Percentiles rank a stretch among this genome's conserved stretches.
Conservation (phyloP, 2,329 filamentous ascomycete genomes). For the Pseudocercospora ulei region DNA sequence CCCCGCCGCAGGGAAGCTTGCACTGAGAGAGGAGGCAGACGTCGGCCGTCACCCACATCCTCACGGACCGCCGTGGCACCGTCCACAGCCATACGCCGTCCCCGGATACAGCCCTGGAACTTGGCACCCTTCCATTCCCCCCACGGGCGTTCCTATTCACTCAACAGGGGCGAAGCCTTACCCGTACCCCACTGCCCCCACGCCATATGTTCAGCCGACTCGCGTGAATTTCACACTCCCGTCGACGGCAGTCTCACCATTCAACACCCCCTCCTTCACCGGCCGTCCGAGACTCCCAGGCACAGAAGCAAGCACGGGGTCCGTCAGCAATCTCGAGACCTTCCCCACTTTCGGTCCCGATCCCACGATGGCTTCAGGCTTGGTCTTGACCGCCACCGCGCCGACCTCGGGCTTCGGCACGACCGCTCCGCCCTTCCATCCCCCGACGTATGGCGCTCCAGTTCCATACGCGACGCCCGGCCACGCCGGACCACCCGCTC, state of each 20-base stretch:
- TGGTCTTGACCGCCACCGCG: neutral
- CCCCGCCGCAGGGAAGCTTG: neutral
- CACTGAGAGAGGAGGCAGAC: constrained; percentile 1
- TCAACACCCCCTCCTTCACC: neutral
- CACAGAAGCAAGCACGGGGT: constrained; percentile 3
- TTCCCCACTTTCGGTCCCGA: constrained; percentile 3
- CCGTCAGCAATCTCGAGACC: constrained; percentile 1
- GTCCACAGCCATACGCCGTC: neutral
- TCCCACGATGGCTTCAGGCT: neutral
- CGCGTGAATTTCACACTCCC: neutral
- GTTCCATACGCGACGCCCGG: neutral
- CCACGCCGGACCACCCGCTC: constrained; percentile 4
- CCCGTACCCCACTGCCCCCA: neutral
- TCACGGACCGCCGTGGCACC: neutral
- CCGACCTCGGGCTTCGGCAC: no score
- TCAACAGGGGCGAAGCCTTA: neutral
- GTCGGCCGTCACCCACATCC: constrained; percentile 2
- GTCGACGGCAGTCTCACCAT: neutral
- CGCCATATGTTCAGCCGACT: neutral
- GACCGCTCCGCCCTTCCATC: neutral
- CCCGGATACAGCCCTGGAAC: neutral
- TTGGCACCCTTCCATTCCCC: neutral
- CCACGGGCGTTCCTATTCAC: neutral
- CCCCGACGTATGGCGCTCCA: neutral
- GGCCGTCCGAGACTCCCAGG: constrained; percentile 4